Conservation (phyloP, 2,329 filamentous ascomycete species). For the Cryphonectria japonica region DNA sequence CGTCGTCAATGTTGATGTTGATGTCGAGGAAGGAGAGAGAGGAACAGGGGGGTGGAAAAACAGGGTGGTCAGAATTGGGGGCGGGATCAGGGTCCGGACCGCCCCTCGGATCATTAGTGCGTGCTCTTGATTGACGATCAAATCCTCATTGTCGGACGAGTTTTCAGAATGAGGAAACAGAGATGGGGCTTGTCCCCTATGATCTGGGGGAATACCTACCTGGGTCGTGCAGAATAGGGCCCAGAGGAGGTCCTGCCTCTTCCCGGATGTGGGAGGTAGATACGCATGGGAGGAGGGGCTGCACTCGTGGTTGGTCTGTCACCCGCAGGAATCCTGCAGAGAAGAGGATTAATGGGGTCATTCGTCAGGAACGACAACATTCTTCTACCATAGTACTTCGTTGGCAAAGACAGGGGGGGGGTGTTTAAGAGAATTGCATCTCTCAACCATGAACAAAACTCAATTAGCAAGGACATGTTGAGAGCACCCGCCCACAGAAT, state of each 20-base stretch:
- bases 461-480: neutral
- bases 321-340: slow-evolving; percentile 4
- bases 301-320: slow-evolving; percentile 1
- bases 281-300: neutral
- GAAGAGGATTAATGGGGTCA: neutral
- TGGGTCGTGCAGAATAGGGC: neutral
- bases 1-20: neutral
- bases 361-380: neutral
- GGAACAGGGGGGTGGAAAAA: neutral
- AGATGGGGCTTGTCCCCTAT: neutral
- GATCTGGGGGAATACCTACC: neutral
- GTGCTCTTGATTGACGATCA: neutral
- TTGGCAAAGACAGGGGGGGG: neutral
- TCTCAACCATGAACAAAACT: too few species aligned
- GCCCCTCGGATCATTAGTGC: slow-evolving; percentile 3
- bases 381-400: neutral
- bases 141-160: neutral
- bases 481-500: neutral
- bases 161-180: neutral
- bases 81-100: neutral
- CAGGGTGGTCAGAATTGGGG: neutral
- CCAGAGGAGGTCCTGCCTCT: neutral
- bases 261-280: slow-evolving; percentile 12
- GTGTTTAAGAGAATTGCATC: too few species aligned
- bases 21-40: neutral